Percentiles rank a stretch among this genome's conserved stretches.
Evolutionary conservation across 805 yeast genomes (phyloP).

Genomic region (Zygosaccharomyces bisporus): DNA sequence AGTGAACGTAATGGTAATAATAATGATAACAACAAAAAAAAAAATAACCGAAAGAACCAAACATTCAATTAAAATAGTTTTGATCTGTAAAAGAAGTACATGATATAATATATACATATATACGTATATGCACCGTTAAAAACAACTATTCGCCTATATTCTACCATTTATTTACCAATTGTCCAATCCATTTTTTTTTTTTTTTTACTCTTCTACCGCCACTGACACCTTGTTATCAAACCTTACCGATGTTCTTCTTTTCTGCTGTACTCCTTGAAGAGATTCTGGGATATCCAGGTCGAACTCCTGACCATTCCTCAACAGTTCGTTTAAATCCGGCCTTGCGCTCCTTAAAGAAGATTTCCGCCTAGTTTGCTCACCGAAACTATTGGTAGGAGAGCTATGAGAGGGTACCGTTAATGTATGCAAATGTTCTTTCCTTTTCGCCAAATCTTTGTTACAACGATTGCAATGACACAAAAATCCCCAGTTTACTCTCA

Average conservation of each 20-base stretch:
- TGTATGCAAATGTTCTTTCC: not conserved
- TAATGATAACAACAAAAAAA: not conserved
- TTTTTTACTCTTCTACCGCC: constrained; percentile 38
- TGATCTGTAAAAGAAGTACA: not conserved
- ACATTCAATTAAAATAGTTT: constrained; percentile 1
- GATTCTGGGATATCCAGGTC: constrained; percentile 46
- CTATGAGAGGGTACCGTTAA: constrained; percentile 1
- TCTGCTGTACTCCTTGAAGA: constrained; percentile 19
- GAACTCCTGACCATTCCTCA: constrained; percentile 43
- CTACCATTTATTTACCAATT: not conserved
- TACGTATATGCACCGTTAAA: constrained; percentile 1
- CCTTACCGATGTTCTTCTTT: constrained; percentile 62
- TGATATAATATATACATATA: not conserved
- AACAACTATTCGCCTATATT: not conserved
- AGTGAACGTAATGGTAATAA: not conserved
- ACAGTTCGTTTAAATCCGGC: constrained; percentile 47
- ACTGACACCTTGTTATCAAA: constrained; percentile 59
- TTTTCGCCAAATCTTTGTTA: constrained; percentile 43
- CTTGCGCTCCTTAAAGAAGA: constrained; percentile 34
- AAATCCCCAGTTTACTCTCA: constrained; percentile 79
- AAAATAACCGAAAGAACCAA: not conserved
- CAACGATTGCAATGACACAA: constrained; percentile 66
- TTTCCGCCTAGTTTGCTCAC: constrained; percentile 23
- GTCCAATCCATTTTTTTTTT: not conserved
- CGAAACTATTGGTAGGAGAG: not conserved